Conservation (phyloP, 1,284 basidiomycete species). For the Coniophora puteana region DNA sequence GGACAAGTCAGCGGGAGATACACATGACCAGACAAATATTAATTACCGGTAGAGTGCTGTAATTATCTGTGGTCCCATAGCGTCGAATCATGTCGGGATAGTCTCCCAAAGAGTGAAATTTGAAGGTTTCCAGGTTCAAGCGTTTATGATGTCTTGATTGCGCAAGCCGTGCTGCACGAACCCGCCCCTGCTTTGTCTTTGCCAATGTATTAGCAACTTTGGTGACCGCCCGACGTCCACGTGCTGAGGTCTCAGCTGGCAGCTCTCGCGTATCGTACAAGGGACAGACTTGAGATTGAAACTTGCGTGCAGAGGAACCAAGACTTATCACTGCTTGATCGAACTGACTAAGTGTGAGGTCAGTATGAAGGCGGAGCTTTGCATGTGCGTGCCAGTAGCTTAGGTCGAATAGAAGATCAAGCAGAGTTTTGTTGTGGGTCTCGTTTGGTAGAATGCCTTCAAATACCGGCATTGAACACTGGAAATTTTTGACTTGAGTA, state of each 20-base stretch:
- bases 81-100: constrained; percentile 2
- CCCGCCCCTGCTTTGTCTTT: too few species aligned
- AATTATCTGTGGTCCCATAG: constrained; percentile 7
- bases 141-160: not conserved
- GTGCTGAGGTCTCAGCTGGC: constrained; percentile 19
- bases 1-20: not conserved
- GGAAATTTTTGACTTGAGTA: not conserved
- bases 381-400: constrained; percentile 30
- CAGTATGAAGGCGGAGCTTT: constrained; percentile 30
- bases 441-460: constrained; percentile 28
- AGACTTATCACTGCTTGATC: constrained; percentile 16
- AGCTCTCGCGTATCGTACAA: constrained; percentile 22
- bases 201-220: constrained; percentile 2
- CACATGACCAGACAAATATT: not conserved
- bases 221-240: constrained; percentile 9
- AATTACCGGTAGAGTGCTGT: constrained; percentile 6
- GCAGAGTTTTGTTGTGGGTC: constrained; percentile 20
- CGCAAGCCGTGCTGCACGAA: too few species aligned
- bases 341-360: constrained; percentile 20
- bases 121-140: constrained; percentile 10
- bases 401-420: constrained; percentile 23
- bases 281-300: constrained; percentile 14
- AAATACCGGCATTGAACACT: constrained; percentile 33
- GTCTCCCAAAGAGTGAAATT: constrained; percentile 9
- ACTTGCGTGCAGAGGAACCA: constrained; percentile 18